Evolutionary conservation across 1,139 yeast genomes (phyloP).

Genomic region (Sugiyamaella pinicola): DNA sequence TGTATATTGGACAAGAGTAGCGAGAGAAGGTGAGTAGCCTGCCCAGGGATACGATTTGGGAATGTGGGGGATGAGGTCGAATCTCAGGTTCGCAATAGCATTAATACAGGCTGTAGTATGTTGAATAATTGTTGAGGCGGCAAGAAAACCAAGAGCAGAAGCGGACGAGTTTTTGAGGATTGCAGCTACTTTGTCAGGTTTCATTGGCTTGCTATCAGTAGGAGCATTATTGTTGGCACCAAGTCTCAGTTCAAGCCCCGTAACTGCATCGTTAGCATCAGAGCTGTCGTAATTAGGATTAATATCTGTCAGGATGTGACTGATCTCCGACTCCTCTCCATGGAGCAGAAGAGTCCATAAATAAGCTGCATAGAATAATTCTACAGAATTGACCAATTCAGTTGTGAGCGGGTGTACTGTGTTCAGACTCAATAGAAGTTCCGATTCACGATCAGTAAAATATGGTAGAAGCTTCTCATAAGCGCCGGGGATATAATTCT

Average conservation of each 20-base stretch:
- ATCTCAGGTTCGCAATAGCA: slow-evolving; percentile 10
- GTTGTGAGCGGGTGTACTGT: not conserved
- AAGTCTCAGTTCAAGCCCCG: not conserved
- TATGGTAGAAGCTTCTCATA: slow-evolving; percentile 13
- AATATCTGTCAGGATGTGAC: slow-evolving; percentile 3
- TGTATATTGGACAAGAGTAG: slow-evolving; percentile 11
- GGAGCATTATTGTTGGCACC: not conserved
- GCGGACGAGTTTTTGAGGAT: not conserved
- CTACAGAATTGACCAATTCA: not conserved
- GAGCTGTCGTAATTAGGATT: not conserved
- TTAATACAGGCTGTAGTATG: slow-evolving; percentile 1
- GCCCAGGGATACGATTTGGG: slow-evolving; percentile 5
- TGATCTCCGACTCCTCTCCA: slow-evolving; percentile 13
- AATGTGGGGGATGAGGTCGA: slow-evolving; percentile 6
- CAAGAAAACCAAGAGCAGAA: not conserved
- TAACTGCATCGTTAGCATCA: not conserved
- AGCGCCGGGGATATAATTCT: not conserved
- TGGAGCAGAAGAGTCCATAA: slow-evolving; percentile 21
- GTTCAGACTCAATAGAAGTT: not conserved
- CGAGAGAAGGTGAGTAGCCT: slow-evolving; percentile 4
- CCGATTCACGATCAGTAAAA: slow-evolving; percentile 14
- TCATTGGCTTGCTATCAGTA: not conserved
- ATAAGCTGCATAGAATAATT: slow-evolving; percentile 21
- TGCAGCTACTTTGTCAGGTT: not conserved
- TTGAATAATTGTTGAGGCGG: slow-evolving; percentile 6